Evolutionary conservation across 2,329 filamentous ascomycete species (phyloP), one percentile per base, ranked within the genome.

Genomic region (Rhytidhysteron rufulum): DNA sequence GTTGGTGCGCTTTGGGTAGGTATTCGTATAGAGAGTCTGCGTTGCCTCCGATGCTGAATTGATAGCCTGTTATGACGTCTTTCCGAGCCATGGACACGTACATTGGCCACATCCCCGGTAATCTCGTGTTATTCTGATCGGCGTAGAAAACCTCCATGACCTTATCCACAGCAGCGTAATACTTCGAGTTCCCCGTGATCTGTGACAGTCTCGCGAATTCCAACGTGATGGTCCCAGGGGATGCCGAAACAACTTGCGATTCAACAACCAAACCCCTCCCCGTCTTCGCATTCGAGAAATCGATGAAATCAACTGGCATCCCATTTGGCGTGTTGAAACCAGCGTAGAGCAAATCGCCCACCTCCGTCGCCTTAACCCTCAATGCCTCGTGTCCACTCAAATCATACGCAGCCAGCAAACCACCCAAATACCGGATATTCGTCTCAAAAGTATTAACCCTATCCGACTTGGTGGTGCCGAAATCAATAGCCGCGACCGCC

Each of bases 371-470:
- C 65, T 93, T 93, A 39, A 82, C 75, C 29, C 91, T 74, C 16
- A 94, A 72, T 22, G 84, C 72, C 13, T 74, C 67, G 57, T 94
- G 84, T 45, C 79, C 85, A 39, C 85, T 89, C 40, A 96, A 74
- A 67, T 96, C 90, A 60, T 93, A 95, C 9, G 90, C 90, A 27
- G 82, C 83, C 31, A 96, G 58, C 34, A 96, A 70, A 1, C 90
- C 90, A 22, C 90, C 90, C 2, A 96, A 73, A 53, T 96, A 95
- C 36, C 90, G 81, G 57, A 96, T 96, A 9, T 83, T 87, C 1
- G 89, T 94, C 66, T 96, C 90, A 53, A 96, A 96, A 6, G 95
- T 75, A n/a, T 88, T 89, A 33, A 96, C 93, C 34, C 86, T 79
- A 27, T 67, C 60, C 35, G 82, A 73, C 11, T 72, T 65, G 20